A percentile compares a stretch with the other conserved stretches of the same genome.
Evolutionary conservation across 257 asterid species (phyloP).

Genomic region (Ballota nigra): DNA sequence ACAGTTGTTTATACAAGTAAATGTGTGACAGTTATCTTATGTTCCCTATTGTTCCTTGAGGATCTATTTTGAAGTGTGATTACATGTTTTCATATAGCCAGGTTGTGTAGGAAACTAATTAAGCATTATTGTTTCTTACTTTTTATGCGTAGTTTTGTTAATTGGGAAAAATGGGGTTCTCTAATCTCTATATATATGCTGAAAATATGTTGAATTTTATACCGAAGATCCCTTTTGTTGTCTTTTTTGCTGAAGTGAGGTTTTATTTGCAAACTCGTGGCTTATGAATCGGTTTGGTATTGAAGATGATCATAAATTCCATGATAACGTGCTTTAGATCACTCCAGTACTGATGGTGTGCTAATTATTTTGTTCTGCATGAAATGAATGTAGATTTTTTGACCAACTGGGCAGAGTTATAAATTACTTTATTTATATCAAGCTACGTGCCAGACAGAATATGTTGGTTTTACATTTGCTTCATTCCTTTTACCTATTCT

Average conservation of each 20-base stretch:
- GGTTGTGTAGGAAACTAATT: neutral
- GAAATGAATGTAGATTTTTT: neutral
- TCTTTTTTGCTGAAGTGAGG: neutral
- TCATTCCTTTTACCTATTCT: neutral
- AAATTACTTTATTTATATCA: neutral
- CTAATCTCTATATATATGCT: neutral
- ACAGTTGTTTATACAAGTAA: neutral
- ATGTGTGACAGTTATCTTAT: neutral
- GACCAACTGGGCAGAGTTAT: neutral
- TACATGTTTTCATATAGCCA: neutral
- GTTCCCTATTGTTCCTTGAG: neutral
- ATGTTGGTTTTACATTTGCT: neutral
- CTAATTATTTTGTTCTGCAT: neutral
- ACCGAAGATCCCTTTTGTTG: neutral
- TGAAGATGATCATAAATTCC: neutral
- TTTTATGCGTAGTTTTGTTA: neutral
- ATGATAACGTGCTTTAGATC: neutral
- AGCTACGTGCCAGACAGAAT: neutral
- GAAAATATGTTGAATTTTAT: neutral
- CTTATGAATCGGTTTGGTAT: neutral
- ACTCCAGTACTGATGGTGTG: neutral
- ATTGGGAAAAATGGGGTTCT: neutral
- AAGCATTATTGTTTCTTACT: neutral
- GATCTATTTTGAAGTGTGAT: slow-evolving; percentile 12
- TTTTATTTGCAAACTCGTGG: neutral